Evolutionary conservation across 2,329 filamentous ascomycete genomes (phyloP).

Genomic region (Paraphoma chrysanthemicola): DNA sequence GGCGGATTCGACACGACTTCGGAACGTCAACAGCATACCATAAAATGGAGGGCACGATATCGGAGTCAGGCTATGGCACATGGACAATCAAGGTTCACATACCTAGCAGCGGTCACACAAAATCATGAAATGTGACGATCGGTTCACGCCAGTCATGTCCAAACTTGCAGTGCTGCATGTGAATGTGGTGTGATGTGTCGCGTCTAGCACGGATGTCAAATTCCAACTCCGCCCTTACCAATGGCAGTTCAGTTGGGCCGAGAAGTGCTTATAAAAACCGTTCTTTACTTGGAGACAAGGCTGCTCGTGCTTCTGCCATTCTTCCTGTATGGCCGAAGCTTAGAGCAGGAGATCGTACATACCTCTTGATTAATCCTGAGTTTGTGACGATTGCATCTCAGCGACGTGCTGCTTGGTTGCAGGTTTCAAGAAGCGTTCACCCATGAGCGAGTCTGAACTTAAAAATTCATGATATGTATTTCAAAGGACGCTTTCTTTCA

Average conservation of each 20-base stretch:
- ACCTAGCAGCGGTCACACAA: conserved; percentile 45
- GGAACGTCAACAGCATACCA: conserved; percentile 35
- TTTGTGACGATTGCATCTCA: no score
- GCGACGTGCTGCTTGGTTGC: no score
- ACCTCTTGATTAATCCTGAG: background rate
- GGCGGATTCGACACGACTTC: conserved; percentile 40
- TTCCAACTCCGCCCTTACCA: conserved; percentile 82
- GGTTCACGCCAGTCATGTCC: conserved; percentile 39
- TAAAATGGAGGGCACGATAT: conserved; percentile 39
- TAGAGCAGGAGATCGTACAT: conserved; percentile 38
- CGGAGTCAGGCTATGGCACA: conserved; percentile 39
- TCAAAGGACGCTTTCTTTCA: no score
- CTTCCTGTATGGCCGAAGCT: conserved; percentile 20
- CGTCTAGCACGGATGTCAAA: conserved; percentile 97
- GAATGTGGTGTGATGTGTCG: conserved; percentile 6
- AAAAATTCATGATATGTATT: no score
- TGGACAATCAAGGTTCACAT: conserved; percentile 36
- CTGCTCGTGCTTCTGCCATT: conserved; percentile 29
- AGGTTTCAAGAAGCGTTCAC: no score
- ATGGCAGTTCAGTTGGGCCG: conserved; percentile 92
- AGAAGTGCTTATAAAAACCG: conserved; percentile 80
- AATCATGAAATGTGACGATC: conserved; percentile 47
- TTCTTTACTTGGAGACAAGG: conserved; percentile 43
- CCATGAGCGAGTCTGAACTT: no score
- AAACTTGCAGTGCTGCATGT: conserved; percentile 9